Percentiles rank a stretch among this genome's conserved stretches.
Conservation (phyloP, 768 basidiomycete genomes). For the Mycena venus region DNA sequence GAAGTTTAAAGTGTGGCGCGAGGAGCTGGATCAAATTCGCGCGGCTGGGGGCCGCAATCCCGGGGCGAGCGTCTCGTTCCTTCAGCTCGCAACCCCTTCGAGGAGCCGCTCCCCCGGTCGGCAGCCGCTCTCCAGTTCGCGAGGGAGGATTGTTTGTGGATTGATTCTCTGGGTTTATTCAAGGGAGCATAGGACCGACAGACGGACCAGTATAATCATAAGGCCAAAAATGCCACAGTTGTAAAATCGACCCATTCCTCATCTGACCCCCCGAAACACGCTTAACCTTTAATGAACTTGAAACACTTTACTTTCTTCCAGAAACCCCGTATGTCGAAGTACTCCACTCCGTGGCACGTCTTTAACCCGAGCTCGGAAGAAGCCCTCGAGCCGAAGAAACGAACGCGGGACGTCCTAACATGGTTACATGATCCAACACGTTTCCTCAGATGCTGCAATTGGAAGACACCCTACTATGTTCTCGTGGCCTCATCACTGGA, state of each 20-base stretch:
- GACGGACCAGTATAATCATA: constrained; percentile 13
- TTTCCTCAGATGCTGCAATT: no score
- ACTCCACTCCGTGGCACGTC: no score
- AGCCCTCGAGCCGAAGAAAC: no score
- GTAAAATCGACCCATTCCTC: constrained; percentile 15
- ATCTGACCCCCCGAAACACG: not conserved
- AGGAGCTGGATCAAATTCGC: constrained; percentile 53
- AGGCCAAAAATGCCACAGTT: not conserved
- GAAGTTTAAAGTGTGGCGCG: constrained; percentile 58
- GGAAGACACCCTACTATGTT: no score
- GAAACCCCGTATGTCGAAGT: not conserved
- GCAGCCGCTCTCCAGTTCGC: constrained; percentile 16
- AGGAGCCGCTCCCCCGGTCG: constrained; percentile 31
- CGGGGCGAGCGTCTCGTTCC: constrained; percentile 21
- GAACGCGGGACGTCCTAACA: no score
- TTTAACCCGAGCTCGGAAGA: no score
- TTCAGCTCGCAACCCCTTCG: constrained; percentile 57
- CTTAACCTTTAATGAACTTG: not conserved
- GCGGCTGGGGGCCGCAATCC: constrained; percentile 29
- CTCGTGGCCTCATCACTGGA: no score
- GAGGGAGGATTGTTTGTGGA: constrained; percentile 34
- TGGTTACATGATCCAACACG: no score
- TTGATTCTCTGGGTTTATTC: constrained; percentile 24
- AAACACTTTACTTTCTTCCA: not conserved
- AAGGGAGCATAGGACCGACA: not conserved